Percentiles rank a stretch among this genome's conserved stretches.
Conservation (phyloP, 768 basidiomycete genomes). For the Podaxis sp. region DNA sequence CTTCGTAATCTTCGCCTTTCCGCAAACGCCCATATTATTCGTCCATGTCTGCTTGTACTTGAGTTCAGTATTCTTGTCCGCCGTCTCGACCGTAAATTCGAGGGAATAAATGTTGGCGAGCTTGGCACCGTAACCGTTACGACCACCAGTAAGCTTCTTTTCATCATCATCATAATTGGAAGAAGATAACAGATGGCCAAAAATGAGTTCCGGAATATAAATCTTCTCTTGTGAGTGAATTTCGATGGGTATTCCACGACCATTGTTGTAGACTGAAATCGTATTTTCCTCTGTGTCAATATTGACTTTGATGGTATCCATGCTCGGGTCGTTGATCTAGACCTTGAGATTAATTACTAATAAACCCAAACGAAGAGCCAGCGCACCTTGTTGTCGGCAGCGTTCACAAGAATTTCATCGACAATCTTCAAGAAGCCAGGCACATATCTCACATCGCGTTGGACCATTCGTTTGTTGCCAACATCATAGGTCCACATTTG, state of each 20-base stretch:
- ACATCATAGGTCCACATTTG: slow-evolving; percentile 93
- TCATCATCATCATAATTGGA: slow-evolving; percentile 99
- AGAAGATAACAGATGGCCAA: slow-evolving; percentile 90
- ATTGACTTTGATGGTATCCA: slow-evolving; percentile 89
- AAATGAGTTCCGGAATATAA: slow-evolving; percentile 96
- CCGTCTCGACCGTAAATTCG: slow-evolving; percentile 95
- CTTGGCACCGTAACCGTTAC: slow-evolving; percentile 98
- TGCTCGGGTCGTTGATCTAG: slow-evolving; percentile 87
- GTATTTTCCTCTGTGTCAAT: slow-evolving; percentile 81
- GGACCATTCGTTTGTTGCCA: slow-evolving; percentile 78
- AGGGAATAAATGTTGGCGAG: slow-evolving; percentile 97
- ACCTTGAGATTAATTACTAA: not conserved
- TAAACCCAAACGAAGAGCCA: not conserved
- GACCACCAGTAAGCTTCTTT: slow-evolving; percentile 97
- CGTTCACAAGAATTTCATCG: slow-evolving; percentile 98
- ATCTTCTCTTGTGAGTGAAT: slow-evolving; percentile 91
- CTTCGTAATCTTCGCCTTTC: slow-evolving; percentile 91
- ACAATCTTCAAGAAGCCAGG: slow-evolving; percentile 99
- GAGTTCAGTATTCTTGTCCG: slow-evolving; percentile 78
- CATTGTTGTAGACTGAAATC: slow-evolving; percentile 96
- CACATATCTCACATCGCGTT: slow-evolving; percentile 84
- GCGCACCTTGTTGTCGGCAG: slow-evolving; percentile 96
- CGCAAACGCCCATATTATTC: slow-evolving; percentile 88
- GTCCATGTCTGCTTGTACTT: slow-evolving; percentile 97
- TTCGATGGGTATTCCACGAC: slow-evolving; percentile 94